Evolutionary conservation across 179 eudicot species (phyloP).

Genomic region (Camellia oleifera): DNA sequence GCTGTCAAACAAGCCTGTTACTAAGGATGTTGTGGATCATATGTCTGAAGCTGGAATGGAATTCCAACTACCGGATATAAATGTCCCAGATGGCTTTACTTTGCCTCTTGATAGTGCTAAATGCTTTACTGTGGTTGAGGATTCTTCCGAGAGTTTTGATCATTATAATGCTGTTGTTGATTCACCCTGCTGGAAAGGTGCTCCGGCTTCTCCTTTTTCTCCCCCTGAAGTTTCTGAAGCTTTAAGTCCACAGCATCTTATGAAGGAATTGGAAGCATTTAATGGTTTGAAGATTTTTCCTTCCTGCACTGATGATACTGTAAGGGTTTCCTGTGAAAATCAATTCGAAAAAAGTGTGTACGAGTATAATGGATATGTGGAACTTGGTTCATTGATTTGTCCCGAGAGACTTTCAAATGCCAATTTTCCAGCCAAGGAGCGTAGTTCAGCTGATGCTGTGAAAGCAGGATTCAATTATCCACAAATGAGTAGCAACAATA

Average conservation of each 20-base stretch:
- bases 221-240: constrained; percentile 38
- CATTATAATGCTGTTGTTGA: constrained; percentile 59
- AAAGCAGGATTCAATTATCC: constrained; percentile 21
- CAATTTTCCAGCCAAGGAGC: constrained; percentile 17
- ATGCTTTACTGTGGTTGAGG: constrained; percentile 34
- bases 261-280: constrained; percentile 30
- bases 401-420: constrained; percentile 14
- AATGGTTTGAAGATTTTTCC: constrained; percentile 20
- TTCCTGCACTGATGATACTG: constrained; percentile 23
- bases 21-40: constrained; percentile 21
- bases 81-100: constrained; percentile 29
- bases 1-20: constrained; percentile 16
- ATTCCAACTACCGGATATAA: constrained; percentile 30
- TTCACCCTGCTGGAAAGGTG: constrained; percentile 99
- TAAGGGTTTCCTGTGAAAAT: constrained; percentile 13
- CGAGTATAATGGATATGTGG: constrained; percentile 18
- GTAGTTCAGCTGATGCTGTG: constrained; percentile 6
- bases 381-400: constrained; percentile 17
- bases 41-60: constrained; percentile 22
- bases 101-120: constrained; percentile 32
- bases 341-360: background rate
- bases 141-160: constrained; percentile 49
- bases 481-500: constrained; percentile 27
- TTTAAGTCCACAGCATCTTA: constrained; percentile 23
- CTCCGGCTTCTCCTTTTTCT: constrained; percentile 46